Evolutionary conservation across 345 rosid species (phyloP).

Genomic region (Ailanthus altissimus): DNA sequence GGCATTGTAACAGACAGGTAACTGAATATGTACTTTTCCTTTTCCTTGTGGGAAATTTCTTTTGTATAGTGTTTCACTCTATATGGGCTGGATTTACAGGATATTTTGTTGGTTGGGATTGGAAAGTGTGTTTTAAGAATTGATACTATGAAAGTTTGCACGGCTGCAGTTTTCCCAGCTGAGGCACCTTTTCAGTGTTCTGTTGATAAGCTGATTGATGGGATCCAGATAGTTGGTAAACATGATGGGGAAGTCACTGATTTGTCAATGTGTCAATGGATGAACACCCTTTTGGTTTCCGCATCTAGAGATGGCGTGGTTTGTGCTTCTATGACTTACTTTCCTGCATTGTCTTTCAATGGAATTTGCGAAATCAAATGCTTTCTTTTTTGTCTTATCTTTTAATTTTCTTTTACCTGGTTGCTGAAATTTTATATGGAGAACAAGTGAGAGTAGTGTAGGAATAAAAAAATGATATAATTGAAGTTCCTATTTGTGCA

Average conservation of each 20-base stretch:
- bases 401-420: not conserved
- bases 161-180: constrained; percentile 54
- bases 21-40: not conserved
- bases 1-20: constrained; percentile 97
- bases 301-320: constrained; percentile 92
- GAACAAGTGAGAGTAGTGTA: not conserved
- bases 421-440: not conserved
- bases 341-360: constrained; percentile 13
- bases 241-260: constrained; percentile 96
- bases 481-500: not conserved
- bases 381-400: not conserved
- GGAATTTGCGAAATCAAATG: not conserved
- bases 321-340: constrained; percentile 32
- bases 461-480: not conserved
- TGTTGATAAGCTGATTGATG: constrained; percentile 64
- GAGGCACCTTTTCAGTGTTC: constrained; percentile 78
- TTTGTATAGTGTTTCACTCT: not conserved
- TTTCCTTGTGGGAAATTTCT: not conserved
- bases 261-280: constrained; percentile 93
- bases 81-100: constrained; percentile 47
- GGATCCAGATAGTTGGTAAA: constrained; percentile 80
- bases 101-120: constrained; percentile 73
- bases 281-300: constrained; percentile 78
- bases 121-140: constrained; percentile 72
- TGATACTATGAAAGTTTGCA: constrained; percentile 74